Conservation (phyloP, 768 basidiomycete species). For the Daedaleopsis sinensis region DNA sequence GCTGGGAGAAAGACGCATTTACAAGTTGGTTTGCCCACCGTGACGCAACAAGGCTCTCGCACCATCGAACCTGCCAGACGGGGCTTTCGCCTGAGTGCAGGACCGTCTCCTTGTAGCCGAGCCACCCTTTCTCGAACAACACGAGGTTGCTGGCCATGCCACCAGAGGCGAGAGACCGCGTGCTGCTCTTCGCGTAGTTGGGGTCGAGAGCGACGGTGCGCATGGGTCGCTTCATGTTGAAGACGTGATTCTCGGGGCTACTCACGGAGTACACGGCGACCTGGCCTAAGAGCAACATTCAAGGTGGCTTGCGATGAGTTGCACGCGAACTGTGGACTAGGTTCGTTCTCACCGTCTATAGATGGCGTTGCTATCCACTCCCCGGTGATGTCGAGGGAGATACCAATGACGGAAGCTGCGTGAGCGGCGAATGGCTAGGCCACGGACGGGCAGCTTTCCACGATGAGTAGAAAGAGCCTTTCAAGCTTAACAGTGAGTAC, state of each 20-base stretch:
- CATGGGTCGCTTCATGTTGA: conserved; percentile 92
- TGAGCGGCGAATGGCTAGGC: conserved; percentile 91
- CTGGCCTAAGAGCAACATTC: too few relatives aligned
- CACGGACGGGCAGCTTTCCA: conserved; percentile 89
- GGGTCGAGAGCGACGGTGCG: too few relatives aligned
- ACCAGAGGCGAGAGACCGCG: too few relatives aligned
- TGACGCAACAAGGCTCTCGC: conserved; percentile 94
- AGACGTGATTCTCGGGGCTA: conserved; percentile 77
- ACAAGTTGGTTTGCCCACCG: conserved; percentile 96
- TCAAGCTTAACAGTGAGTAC: background rate
- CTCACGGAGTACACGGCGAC: conserved; percentile 79
- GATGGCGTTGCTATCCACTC: conserved; percentile 90
- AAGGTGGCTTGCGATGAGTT: conserved; percentile 8
- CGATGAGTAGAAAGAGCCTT: conserved; percentile 92
- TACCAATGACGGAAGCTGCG: conserved; percentile 82
- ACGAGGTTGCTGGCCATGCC: conserved; percentile 87
- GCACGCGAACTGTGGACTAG: background rate
- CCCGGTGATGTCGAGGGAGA: conserved; percentile 84
- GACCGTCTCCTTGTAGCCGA: conserved; percentile 89
- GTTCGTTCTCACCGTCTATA: conserved; percentile 73
- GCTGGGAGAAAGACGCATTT: conserved; percentile 27
- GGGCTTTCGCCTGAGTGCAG: conserved; percentile 86
- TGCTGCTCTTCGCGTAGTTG: too few relatives aligned
- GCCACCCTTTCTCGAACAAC: conserved; percentile 95
- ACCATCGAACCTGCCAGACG: too few relatives aligned